Conservation (phyloP, 1,284 basidiomycete genomes). For the Ceratobasidium papillatum region DNA sequence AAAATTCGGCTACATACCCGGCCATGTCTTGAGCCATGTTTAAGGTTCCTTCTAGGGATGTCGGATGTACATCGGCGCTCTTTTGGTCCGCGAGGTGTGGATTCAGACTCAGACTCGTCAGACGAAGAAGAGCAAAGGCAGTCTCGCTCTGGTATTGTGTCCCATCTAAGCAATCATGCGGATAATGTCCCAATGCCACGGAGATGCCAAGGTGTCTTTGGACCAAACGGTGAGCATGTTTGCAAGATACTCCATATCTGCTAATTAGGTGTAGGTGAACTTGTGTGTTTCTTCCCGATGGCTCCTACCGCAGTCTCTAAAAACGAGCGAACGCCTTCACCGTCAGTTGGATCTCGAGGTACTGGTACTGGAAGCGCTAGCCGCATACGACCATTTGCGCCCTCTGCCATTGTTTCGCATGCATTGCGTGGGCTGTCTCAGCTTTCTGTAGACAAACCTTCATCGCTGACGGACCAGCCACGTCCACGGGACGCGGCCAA, state of each 20-base stretch:
- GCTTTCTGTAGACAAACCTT: slow-evolving; percentile 42
- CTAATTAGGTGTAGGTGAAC: slow-evolving; percentile 64
- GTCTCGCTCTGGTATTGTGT: slow-evolving; percentile 33
- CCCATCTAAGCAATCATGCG: slow-evolving; percentile 59
- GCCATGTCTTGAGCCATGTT: slow-evolving; percentile 83
- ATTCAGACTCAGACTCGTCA: slow-evolving; percentile 51
- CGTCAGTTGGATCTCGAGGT: slow-evolving; percentile 41
- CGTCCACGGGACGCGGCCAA: slow-evolving; percentile 5
- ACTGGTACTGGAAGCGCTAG: slow-evolving; percentile 36
- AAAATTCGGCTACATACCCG: slow-evolving; percentile 71
- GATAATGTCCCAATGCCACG: slow-evolving; percentile 83
- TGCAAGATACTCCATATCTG: neutral
- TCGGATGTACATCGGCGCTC: slow-evolving; percentile 49
- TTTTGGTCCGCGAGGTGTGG: slow-evolving; percentile 49
- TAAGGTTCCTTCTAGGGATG: slow-evolving; percentile 79
- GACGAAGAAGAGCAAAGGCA: slow-evolving; percentile 39
- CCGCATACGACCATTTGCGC: slow-evolving; percentile 39
- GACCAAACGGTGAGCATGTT: slow-evolving; percentile 73
- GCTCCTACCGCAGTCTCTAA: slow-evolving; percentile 7
- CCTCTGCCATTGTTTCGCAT: slow-evolving; percentile 44
- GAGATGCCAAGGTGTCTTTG: slow-evolving; percentile 84
- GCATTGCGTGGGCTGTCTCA: slow-evolving; percentile 43
- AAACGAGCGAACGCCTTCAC: slow-evolving; percentile 38
- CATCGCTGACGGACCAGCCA: slow-evolving; percentile 31
- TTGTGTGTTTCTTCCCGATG: slow-evolving; percentile 78